Conservation (phyloP, 371 early-diverging fungal genomes). For the Umbelopsis sp. region DNA sequence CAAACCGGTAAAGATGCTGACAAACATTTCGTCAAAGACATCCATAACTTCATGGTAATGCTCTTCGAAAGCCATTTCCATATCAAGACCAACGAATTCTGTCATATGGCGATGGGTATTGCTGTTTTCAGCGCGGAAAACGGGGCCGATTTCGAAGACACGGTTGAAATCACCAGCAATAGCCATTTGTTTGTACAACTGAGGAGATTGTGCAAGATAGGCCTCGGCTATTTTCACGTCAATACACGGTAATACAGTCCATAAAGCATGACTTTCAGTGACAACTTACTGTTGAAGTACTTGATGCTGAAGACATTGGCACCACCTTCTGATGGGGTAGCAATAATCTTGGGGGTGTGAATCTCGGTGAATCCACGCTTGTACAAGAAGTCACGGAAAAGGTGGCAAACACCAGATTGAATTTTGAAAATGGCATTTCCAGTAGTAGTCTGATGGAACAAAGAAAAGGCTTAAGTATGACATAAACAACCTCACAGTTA, state of each 20-base stretch:
- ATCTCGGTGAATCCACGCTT: constrained; percentile 94
- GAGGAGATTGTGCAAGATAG: constrained; percentile 99
- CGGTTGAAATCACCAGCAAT: constrained; percentile 98
- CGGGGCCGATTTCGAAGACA: constrained; percentile 99
- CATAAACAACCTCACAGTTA: too few relatives aligned
- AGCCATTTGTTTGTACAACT: constrained; percentile 99
- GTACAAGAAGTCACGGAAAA: constrained; percentile 95
- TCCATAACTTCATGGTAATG: constrained; percentile 98
- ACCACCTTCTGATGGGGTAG: constrained; percentile 98
- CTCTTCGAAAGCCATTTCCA: constrained; percentile 99
- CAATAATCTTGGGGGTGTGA: constrained; percentile 98
- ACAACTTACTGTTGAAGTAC: constrained; percentile 91
- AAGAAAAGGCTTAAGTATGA: too few relatives aligned
- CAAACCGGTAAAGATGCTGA: constrained; percentile 89
- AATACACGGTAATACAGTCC: not conserved
- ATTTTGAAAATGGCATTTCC: constrained; percentile 98
- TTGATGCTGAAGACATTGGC: constrained; percentile 98
- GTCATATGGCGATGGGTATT: constrained; percentile 99
- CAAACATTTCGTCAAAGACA: constrained; percentile 89
- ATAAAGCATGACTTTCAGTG: too few relatives aligned
- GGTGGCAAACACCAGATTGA: constrained; percentile 91
- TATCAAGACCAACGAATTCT: constrained; percentile 99
- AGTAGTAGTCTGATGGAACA: constrained; percentile 68
- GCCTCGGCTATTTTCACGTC: constrained; percentile 66
- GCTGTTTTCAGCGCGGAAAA: constrained; percentile 99